These are phyloP conservation scores for Tulasnella sp. DNA, from an alignment of 768 basidiomycete species.

Conservation along the genomic window DNA sequence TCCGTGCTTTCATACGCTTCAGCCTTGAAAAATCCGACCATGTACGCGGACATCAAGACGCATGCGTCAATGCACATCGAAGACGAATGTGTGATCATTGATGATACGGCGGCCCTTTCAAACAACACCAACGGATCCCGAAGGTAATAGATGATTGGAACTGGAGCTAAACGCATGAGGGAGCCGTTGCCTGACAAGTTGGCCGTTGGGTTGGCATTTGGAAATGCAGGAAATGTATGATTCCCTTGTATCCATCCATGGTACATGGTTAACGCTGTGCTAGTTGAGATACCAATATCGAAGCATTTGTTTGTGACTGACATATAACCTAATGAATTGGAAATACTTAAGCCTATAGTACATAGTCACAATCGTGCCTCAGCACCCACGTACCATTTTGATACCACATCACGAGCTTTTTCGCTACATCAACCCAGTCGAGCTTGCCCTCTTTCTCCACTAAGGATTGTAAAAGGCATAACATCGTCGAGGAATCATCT, in stretches of 20 bases:
- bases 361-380: neutral
- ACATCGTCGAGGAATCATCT: conserved; percentile 15
- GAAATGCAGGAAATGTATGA: neutral
- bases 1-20: neutral
- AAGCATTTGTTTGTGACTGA: conserved; percentile 15
- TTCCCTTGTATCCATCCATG: neutral
- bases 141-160: too few species aligned
- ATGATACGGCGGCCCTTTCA: conserved; percentile 5
- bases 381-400: neutral
- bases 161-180: conserved; percentile 13
- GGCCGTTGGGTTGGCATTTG: neutral
- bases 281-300: conserved; percentile 13
- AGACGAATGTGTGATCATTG: conserved; percentile 2
- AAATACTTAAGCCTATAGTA: neutral
- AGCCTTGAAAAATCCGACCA: conserved; percentile 9
- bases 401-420: conserved; percentile 1
- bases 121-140: too few species aligned
- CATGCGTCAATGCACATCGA: conserved; percentile 7
- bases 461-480: conserved; percentile 2
- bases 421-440: conserved; percentile 7
- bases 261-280: neutral
- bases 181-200: conserved; percentile 13
- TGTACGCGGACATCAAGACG: conserved; percentile 2
- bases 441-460: neutral
- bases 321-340: conserved; percentile 10